A percentile compares a stretch with the other conserved stretches of the same genome.
These are phyloP conservation scores for Solanum gandarillasii DNA, from an alignment of 257 asterid species.

Conservation along the genomic window DNA sequence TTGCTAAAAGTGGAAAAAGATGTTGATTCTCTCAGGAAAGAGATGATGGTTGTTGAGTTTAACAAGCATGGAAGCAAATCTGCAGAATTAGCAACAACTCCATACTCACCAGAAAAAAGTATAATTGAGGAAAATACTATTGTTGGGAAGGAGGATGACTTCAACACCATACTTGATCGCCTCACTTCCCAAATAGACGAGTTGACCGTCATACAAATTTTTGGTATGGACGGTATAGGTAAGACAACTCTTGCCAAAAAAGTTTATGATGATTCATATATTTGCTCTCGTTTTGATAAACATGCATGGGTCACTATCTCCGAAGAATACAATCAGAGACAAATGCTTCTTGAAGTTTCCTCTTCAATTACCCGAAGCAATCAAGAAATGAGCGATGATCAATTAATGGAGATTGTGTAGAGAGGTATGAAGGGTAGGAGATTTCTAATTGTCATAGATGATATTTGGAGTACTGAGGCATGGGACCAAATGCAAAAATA, in stretches of 20 bases:
- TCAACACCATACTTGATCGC: not conserved
- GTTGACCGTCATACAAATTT: not conserved
- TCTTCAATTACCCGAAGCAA: not conserved
- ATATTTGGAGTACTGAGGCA: too few species aligned
- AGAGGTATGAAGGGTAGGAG: not conserved
- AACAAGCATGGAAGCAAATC: too few species aligned
- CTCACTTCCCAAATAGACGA: not conserved
- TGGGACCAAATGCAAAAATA: too few species aligned
- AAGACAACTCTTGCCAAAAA: not conserved
- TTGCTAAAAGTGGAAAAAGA: too few species aligned
- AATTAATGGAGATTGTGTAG: not conserved
- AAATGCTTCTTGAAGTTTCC: not conserved
- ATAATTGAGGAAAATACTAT: too few species aligned
- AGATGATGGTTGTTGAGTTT: too few species aligned
- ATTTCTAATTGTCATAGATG: too few species aligned
- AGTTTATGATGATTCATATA: too few species aligned
- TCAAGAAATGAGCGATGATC: not conserved
- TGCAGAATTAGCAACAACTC: too few species aligned
- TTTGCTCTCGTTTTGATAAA: not conserved
- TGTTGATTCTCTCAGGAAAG: rapidly evolving
- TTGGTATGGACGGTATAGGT: not conserved
- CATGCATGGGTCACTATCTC: not conserved
- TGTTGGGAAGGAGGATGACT: not conserved
- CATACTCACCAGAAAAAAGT: too few species aligned
- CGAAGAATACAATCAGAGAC: not conserved